Evolutionary conservation across 2,329 filamentous ascomycete species (phyloP).

Genomic region (Zelopaecilomyces penicillatus): DNA sequence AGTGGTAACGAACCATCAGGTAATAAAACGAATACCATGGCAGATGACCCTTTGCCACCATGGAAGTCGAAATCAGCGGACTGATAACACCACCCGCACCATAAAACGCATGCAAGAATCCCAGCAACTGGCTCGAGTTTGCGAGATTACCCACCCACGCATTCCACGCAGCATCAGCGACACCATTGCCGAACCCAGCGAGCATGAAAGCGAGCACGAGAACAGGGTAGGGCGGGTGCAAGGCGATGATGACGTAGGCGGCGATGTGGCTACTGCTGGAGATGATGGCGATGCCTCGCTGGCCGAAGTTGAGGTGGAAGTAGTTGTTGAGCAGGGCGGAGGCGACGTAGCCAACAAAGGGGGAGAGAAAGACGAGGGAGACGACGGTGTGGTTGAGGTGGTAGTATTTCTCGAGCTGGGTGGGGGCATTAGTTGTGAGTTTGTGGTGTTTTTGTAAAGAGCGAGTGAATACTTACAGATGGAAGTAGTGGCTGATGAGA

Average conservation of each 20-base stretch:
- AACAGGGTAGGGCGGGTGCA: constrained; percentile 61
- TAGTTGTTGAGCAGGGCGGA: constrained; percentile 30
- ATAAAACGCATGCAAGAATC: constrained; percentile 61
- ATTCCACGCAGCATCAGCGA: constrained; percentile 50
- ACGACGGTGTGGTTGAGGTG: constrained; percentile 32
- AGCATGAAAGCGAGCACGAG: constrained; percentile 58
- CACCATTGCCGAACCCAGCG: constrained; percentile 62
- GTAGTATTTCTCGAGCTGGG: constrained; percentile 27
- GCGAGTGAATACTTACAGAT: constrained; percentile 31
- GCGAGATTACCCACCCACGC: constrained; percentile 46
- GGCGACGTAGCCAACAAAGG: constrained; percentile 34
- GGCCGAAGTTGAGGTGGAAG: constrained; percentile 32
- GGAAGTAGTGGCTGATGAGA: constrained; percentile 32
- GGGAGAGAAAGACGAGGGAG: constrained; percentile 35
- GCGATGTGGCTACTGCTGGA: constrained; percentile 51
- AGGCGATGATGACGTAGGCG: constrained; percentile 54
- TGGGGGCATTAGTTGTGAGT: neutral
- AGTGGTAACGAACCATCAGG: constrained; percentile 49
- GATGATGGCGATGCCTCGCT: constrained; percentile 52
- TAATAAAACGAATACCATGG: constrained; percentile 70
- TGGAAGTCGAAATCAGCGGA: constrained; percentile 61
- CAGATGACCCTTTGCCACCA: constrained; percentile 54
- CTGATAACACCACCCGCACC: constrained; percentile 59
- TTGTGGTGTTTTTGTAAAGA: neutral
- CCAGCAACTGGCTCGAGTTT: constrained; percentile 58